Conservation (phyloP, 176 grass and related monocot genomes). For the Pontederia crassipes region DNA sequence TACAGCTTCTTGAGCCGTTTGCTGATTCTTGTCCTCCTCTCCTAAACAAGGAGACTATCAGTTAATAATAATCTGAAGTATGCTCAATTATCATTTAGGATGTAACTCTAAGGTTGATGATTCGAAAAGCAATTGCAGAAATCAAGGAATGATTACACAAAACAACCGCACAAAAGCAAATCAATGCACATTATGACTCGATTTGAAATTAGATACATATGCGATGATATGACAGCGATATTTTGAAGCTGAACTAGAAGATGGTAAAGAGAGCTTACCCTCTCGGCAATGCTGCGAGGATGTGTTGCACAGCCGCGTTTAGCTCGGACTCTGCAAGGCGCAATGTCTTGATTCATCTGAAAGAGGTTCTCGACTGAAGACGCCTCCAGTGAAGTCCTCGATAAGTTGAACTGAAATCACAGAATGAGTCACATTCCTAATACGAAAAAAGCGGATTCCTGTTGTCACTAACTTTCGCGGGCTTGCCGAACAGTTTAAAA, state of each 20-base stretch:
- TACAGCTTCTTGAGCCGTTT: constrained; percentile 76
- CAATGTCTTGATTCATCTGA: constrained; percentile 3
- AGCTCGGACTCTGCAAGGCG: constrained; percentile 18
- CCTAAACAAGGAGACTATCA: constrained; percentile 21
- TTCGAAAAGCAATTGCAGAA: too few relatives aligned
- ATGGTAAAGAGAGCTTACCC: constrained; percentile 1
- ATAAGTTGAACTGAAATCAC: constrained; percentile 13
- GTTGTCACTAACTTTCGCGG: background rate
- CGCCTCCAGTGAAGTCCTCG: background rate
- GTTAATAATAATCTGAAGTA: background rate
- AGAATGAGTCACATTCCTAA: background rate
- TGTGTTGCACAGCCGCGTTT: constrained; percentile 23
- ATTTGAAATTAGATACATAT: background rate
- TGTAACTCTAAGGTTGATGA: background rate
- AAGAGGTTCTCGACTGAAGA: constrained; percentile 1
- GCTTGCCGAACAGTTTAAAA: background rate
- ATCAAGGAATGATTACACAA: too few relatives aligned
- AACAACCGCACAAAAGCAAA: too few relatives aligned
- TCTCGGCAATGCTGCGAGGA: constrained; percentile 26
- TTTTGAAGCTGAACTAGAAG: background rate
- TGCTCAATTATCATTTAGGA: background rate
- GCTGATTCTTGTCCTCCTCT: constrained; percentile 91
- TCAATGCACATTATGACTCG: background rate
- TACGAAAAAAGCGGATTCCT: background rate
- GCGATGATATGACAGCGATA: background rate